Base-by-base conservation (phyloP, 1,284 basidiomycete species). In the Athelia psychrophila region DNA sequence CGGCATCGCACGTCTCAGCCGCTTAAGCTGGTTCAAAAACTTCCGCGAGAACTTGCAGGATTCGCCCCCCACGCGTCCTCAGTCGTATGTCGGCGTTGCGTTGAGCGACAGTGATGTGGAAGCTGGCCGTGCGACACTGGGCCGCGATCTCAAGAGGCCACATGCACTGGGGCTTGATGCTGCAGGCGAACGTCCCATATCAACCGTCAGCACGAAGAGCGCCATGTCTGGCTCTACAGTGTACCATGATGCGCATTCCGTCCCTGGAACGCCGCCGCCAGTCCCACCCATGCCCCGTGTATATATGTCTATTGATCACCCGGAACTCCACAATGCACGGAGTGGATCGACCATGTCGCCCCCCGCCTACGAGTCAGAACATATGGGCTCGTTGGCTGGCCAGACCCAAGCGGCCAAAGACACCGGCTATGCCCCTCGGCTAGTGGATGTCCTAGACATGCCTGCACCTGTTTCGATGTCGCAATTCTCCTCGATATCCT, bases 171-270 rank as follows among this genome's bases (percentile, higher is more conserved):
- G 73, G 19, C 53, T 70, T 3, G 66, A 62, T 16, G 53, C 63
- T 1, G 68, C 73, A 13, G 74, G 70, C 9, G 68, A 72, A 8
- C 76, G 84, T 8, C 85, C 84, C 0, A 66, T 78, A 33, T 86
- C 84, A 0, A 71, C 72, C 46, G 66, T 79, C 25, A 86, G 84
- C 52, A 70, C 67, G 10, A 72, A 66, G 52, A 86, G 82, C 50
- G 78, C 69, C 3, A 59, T 71, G 5, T 80, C 79, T 2, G 82
- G 77, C 6, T 74, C 70, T 25, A 83, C 82, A 0, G 60, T 83
- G 3, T 87, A 81, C 58, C 80, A 79, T 52, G 84, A 86, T 57
- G 84, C 84, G 0, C 52, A 64, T 2, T 81, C 81, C 1, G 75
- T 77, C 0, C 75, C 79, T 23, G 72, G 64, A 2, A 83, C 79